Base-by-base conservation (phyloP, 2,329 filamentous ascomycete species). In the Septoria linicola region DNA sequence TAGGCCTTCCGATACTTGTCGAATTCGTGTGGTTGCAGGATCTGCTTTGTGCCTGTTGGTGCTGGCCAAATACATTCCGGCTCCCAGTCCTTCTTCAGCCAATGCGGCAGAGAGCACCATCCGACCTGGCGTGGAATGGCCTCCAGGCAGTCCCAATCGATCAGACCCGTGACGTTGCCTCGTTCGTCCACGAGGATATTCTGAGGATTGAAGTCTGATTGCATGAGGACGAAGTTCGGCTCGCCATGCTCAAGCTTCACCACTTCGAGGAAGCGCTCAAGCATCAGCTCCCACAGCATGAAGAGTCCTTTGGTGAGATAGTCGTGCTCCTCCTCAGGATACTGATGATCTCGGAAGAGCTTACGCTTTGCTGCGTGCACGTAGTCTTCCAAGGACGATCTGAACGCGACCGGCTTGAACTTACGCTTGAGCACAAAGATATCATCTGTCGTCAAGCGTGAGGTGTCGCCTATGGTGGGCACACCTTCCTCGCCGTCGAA, bases 111-210 rank as follows among this genome's bases (percentile, higher is more conserved):
- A 5, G 35, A 37, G 20, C 48, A 52, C 57, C 57, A 59, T 1
- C 54, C 54, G 8, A 54, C 50, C 27, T 57, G 54, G 7, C 57
- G 37, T 4, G 54, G 51, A 8, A 59, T 48, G 10, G 54, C 47
- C 25, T 57, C 52, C 11, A 57, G 47, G 20, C 51, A 57, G 47
- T 59, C 57, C 50, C 55, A 59, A 48, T 58, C 57, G 27, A 59
- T 54, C 2, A 56, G 37, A n/a, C 55, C 55, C n/a, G 49, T 44
- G 20, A 58, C 32, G 2, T 51, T 39, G 5, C 51, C 40, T 8
- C 49, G 32, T 3, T 54, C 55, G 14, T 55, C 41, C 6, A 53
- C 51, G 8, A 59, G 45, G 3, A 59, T 52, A 14, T 59, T 59
- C 46, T 55, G 55, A 8, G 50, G 55, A 30, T 54, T 56, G 53